Base-by-base conservation (phyloP, 768 basidiomycete species). In the Mycena albidolilacea region DNA sequence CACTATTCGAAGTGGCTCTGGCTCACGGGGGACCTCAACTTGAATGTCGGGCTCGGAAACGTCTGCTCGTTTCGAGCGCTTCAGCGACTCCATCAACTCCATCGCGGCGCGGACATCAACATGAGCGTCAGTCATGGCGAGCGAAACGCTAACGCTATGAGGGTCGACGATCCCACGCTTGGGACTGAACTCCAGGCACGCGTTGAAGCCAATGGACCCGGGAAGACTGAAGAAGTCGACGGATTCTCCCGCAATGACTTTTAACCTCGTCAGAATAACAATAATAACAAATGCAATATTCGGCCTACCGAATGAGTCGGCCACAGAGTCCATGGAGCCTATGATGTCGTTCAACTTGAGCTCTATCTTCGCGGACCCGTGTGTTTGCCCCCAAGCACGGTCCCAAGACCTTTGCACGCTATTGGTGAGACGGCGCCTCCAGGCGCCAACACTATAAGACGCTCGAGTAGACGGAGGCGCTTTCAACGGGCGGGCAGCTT, bases 361-460 rank as follows among this genome's bases (percentile, higher is more conserved):
- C 61, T 85, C 82, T 62, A 93, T 80, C 5, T 85, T 85, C 2
- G 88, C 87, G 14, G 86, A 85, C 21, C 91, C 93, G 64, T 87
- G 88, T 60, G 90, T 91, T 50, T 85, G 86, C 14, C 91, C 92
- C 84, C 92, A 87, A 35, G 92, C 93, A 64, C 89, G 85, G 72
- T 93, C 91, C 84, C 93, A 88, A 35, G 93, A 89, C 68, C 93
- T 85, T 58, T 85, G 86, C 62, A 93, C 84, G 71, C 93, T 90
- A 60, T 86, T 87, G 44, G 85, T 85, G 66, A 94, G 80, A 38
- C 91, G 87, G 41, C 86, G 87, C 74, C 88, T 91, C 92, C 90
- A 93, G n/a, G 89, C 87, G 5, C 87, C 87, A 80, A 92, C 86
- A 73, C 89, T 87, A 74, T 87, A 84, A 17, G 82, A 79, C 41